Evolutionary conservation across 768 basidiomycete genomes (phyloP), one percentile per base, ranked within the genome.

Genomic region (Russula sp.): DNA sequence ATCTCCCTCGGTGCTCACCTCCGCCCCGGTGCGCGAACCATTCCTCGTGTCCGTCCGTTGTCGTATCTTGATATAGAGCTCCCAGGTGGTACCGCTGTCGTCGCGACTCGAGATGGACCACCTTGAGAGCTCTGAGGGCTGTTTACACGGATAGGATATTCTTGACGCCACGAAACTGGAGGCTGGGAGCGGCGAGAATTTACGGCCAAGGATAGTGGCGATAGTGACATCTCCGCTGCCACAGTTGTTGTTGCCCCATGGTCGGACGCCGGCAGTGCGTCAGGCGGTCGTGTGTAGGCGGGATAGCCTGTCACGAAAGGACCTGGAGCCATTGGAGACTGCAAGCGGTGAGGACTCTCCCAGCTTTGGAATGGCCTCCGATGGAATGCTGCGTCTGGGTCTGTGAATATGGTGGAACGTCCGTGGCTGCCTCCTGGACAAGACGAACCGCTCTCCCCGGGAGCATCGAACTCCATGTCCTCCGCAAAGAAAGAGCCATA

Each of bases 401-500:
- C 42, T 10, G 13, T 34, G 34, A 48, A 48, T 35, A 9, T 16
- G 13, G 11, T 27, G 14, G 10, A 6, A 37, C 39, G 16, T 47
- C 55, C 39, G 52, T 34, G 45, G 32, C 18, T 0, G 22, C 20
- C 35, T 59, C 52, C 52, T 10, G 3, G 45, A 34, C 10, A 16
- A 10, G 20, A 20, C 4, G 52, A 49, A 35, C 7, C 1, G 39
- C 27, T 50, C 32, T 31, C 47, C 16, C 31, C 3, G 44, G 51
- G 57, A 27, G 14, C 5, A 10, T 60, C 58, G 13, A 55, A 50
- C 27, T 64, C 63, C 63, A 64, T 64, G 22, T 64, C 62, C 6
- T 59, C 57, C 2, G 22, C 63, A 35, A 64, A 64, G 52, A 59
- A 59, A 34, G 63, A 59, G 18, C 63, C 63, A 42, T 63, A 63